Conservation (phyloP, 108 stramenopile genomes). For the Pseudonitzschia multistriata region DNA sequence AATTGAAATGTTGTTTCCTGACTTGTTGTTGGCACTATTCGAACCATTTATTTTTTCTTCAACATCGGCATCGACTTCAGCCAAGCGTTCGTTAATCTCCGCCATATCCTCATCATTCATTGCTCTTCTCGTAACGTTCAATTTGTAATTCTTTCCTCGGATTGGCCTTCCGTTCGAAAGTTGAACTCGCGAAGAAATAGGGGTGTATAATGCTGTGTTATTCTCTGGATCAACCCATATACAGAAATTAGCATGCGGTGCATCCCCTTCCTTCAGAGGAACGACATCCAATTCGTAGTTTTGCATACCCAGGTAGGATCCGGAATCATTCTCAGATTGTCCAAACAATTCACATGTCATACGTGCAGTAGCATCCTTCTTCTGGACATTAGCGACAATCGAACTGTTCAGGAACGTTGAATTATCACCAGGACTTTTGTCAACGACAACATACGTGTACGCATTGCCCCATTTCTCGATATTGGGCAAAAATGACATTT, state of each 20-base stretch:
- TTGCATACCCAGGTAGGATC: conserved; percentile 51
- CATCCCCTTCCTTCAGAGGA: conserved; percentile 73
- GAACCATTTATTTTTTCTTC: background rate
- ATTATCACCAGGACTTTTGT: conserved; percentile 59
- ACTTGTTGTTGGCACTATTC: background rate
- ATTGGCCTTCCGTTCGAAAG: conserved; percentile 74
- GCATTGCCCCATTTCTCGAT: conserved; percentile 71
- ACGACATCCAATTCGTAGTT: conserved; percentile 80
- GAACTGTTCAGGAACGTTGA: conserved; percentile 43
- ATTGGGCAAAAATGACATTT: conserved; percentile 72
- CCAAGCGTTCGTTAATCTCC: conserved; percentile 53
- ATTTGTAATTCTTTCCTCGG: conserved; percentile 30
- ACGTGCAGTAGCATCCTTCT: conserved; percentile 54
- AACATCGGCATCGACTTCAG: conserved; percentile 69
- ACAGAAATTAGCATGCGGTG: conserved; percentile 68
- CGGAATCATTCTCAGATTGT: conserved; percentile 26
- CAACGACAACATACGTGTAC: conserved; percentile 82
- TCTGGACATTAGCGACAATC: conserved; percentile 74
- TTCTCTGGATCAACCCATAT: conserved; percentile 49
- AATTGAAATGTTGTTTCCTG: background rate
- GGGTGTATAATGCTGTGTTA: conserved; percentile 49
- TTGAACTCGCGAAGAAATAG: conserved; percentile 73
- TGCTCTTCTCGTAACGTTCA: conserved; percentile 40
- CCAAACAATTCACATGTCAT: conserved; percentile 82
- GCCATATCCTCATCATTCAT: conserved; percentile 53